Evolutionary conservation across 441 rosid genomes (phyloP), one percentile per base, ranked within the genome.

Genomic region (Jatropha podagrica): DNA sequence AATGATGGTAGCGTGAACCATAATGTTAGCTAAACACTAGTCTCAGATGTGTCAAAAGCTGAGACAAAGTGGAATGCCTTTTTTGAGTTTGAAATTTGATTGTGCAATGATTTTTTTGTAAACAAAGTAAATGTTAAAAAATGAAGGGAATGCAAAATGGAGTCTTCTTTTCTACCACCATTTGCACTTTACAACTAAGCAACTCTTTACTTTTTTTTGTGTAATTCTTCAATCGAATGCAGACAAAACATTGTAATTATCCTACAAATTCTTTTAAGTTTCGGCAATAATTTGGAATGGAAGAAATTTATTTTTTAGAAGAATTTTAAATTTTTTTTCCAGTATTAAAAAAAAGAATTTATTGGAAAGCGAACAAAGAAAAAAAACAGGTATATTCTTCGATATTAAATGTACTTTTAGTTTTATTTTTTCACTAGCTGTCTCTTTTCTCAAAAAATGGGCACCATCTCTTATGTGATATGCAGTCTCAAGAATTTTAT

Each of bases 141-240:
- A 0, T 23, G 20, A 58, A 13, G 61, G 27, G 10, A n/a, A 9
- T 58, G 61, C 61, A 58, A 58, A 58, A 58, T 5, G 20, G 27
- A 1, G 32, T 20, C 32, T 11, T n/a, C 20, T 12, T 32, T 32
- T 32, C 32, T 32, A 32, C 32, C 32, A 3, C 9, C 69, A 49
- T 61, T 63, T 26, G 71, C 72, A 46, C 65, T 68, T 73, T 73
- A 73, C 80, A 67, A 40, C 71, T 68, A 42, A 69, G 41, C 51
- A 74, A 52, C 7, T 1, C 7, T 41, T 41, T 41, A 41, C 7
- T 41, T 41, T 38, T 23, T 26, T 8, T 14, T 14, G 4, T 32
- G 17, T 18, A 4, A 69, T 69, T 46, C 1, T 27, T 54, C 4
- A 41, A 54, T 20, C 27, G 37, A 23, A 51, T 60, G 18, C 13